Evolutionary conservation across 305 asterid species (phyloP).

Genomic region (Fraxinus latifolia): DNA sequence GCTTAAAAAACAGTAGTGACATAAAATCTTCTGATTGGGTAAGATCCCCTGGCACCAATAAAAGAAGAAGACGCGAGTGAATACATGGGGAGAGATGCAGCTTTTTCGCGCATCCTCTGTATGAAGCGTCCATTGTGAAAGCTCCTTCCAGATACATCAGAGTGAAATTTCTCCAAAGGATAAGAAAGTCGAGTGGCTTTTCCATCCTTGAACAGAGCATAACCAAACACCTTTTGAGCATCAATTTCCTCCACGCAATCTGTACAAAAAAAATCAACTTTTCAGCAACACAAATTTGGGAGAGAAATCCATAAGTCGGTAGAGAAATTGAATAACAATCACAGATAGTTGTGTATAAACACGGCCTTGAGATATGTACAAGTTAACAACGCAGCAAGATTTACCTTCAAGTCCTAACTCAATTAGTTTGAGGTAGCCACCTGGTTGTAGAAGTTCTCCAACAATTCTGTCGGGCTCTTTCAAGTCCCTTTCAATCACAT

Average conservation of each 20-base stretch:
- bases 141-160: conserved; percentile 37
- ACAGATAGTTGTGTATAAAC: background rate
- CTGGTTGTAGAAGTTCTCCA: conserved; percentile 45
- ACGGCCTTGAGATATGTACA: background rate
- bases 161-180: conserved; percentile 34
- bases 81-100: conserved; percentile 34
- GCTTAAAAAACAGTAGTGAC: background rate
- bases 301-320: background rate
- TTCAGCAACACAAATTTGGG: background rate
- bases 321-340: background rate
- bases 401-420: conserved; percentile 42
- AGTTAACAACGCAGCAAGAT: background rate
- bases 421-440: conserved; percentile 37
- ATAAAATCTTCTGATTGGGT: background rate
- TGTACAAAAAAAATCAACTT: background rate
- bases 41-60: background rate
- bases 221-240: conserved; percentile 37
- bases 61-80: background rate
- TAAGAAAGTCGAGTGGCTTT: conserved; percentile 27
- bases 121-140: conserved; percentile 45
- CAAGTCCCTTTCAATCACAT: conserved; percentile 38
- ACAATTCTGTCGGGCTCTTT: conserved; percentile 41
- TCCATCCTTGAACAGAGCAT: conserved; percentile 41
- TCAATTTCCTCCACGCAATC: conserved; percentile 39
- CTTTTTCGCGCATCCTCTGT: conserved; percentile 39